Percentiles rank a stretch among this genome's conserved stretches.
Evolutionary conservation across 2,329 filamentous ascomycete species (phyloP).

Genomic region (Aspergillus oerlinghausenensis): DNA sequence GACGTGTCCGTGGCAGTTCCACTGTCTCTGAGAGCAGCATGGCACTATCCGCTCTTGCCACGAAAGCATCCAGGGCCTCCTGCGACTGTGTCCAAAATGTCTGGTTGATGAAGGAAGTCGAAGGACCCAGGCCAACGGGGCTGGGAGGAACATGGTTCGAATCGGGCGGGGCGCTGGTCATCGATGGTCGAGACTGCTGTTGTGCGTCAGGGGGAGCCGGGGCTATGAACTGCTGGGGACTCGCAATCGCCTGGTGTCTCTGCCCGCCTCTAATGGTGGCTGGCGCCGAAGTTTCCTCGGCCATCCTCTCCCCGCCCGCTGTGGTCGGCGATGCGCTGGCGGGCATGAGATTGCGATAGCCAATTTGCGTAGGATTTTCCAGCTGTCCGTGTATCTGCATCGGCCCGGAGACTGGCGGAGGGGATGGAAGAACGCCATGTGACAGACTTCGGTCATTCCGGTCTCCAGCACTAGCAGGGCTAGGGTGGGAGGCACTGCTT

Average conservation of each 20-base stretch:
- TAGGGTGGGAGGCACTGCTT: conserved; percentile 24
- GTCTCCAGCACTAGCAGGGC: conserved; percentile 18
- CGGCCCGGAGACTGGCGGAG: conserved; percentile 42
- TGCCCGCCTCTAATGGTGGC: not conserved
- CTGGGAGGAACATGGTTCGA: not conserved
- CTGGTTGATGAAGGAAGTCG: not conserved
- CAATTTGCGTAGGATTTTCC: not conserved
- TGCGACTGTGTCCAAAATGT: conserved; percentile 9
- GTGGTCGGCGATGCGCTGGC: not conserved
- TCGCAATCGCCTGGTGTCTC: not conserved
- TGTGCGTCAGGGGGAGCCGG: not conserved
- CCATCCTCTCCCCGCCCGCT: not conserved
- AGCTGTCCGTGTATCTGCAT: conserved; percentile 47
- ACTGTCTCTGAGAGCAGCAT: conserved; percentile 36
- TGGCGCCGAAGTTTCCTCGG: not conserved
- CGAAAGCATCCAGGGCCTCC: conserved; percentile 14
- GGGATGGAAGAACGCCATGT: conserved; percentile 54
- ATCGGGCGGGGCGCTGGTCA: conserved; percentile 6
- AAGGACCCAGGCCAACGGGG: not conserved
- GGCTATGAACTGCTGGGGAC: not conserved
- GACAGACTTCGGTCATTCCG: conserved; percentile 6
- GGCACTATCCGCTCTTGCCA: conserved; percentile 8
- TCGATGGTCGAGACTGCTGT: conserved; percentile 8
- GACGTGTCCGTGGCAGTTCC: conserved; percentile 44
- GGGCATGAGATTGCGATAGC: not conserved